Evolutionary conservation across 2,329 filamentous ascomycete species (phyloP).

Genomic region (Xylariales sp.): DNA sequence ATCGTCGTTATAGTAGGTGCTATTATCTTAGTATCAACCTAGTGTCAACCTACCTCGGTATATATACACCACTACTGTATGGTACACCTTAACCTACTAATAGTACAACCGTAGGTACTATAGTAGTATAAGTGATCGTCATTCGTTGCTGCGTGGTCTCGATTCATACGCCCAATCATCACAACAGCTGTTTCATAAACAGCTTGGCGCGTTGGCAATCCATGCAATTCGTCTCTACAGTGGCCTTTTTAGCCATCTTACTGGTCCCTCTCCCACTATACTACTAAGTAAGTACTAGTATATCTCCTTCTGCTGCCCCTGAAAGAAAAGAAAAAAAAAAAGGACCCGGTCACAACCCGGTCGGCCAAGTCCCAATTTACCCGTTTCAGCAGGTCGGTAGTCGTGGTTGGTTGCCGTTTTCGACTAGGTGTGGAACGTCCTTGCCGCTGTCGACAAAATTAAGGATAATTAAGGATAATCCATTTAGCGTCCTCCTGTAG

Average conservation of each 20-base stretch:
- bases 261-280: neutral
- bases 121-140: constrained; percentile 10
- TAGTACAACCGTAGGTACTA: no score
- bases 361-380: constrained; percentile 24
- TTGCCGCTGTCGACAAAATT: constrained; percentile 25
- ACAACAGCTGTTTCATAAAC: constrained; percentile 29
- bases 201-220: constrained; percentile 23
- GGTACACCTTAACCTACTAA: no score
- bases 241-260: neutral
- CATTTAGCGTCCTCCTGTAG: constrained; percentile 24
- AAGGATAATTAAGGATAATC: constrained; percentile 18
- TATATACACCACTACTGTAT: no score
- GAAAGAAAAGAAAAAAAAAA: neutral
- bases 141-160: constrained; percentile 14
- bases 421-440: constrained; percentile 1
- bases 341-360: constrained; percentile 3
- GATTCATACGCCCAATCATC: constrained; percentile 6
- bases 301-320: neutral
- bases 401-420: constrained; percentile 19
- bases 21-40: no score
- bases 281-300: no score
- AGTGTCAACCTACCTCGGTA: no score
- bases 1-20: no score
- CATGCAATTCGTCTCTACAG: neutral
- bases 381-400: constrained; percentile 16